A percentile compares a stretch with the other conserved stretches of the same genome.
Conservation (phyloP, 495 filamentous ascomycete species). For the Baudoinia panamericana region DNA sequence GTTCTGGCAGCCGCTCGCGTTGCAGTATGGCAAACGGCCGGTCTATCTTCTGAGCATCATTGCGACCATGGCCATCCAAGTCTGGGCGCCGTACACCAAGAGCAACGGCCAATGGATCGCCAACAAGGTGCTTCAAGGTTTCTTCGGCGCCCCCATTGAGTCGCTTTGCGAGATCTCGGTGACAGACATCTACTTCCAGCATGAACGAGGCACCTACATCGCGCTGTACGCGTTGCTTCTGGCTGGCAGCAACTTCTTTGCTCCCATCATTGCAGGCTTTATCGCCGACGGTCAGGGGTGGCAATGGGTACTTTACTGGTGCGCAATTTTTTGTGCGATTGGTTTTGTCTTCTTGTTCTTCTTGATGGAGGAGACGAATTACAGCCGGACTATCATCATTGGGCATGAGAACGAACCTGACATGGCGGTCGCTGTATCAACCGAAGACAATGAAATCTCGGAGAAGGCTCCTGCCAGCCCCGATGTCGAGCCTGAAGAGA, state of each 20-base stretch:
- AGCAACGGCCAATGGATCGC: conserved; percentile 52
- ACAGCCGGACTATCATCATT: conserved; percentile 24
- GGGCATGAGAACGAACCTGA: background rate
- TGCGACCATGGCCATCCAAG: conserved; percentile 37
- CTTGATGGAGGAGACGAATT: conserved; percentile 61
- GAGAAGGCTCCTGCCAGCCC: conserved; percentile 7
- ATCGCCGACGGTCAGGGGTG: conserved; percentile 44
- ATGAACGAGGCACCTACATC: conserved; percentile 53
- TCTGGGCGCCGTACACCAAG: conserved; percentile 36
- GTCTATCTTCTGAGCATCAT: conserved; percentile 46
- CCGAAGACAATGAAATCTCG: conserved; percentile 28
- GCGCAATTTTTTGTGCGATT: conserved; percentile 45
- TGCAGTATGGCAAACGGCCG: conserved; percentile 54
- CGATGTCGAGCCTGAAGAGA: background rate
- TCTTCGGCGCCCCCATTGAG: conserved; percentile 54
- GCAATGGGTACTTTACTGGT: conserved; percentile 38
- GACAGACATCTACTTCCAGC: conserved; percentile 54
- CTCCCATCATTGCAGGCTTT: conserved; percentile 53
- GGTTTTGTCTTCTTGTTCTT: conserved; percentile 49
- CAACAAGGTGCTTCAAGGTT: conserved; percentile 47
- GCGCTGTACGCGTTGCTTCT: conserved; percentile 51
- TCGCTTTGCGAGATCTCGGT: conserved; percentile 48
- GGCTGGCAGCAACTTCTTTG: conserved; percentile 51
- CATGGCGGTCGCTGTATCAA: too few relatives aligned
- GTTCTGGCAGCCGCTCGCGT: conserved; percentile 56